Evolutionary conservation across 2,329 filamentous ascomycete genomes (phyloP).

Genomic region (Periglandula ipomoeae): DNA sequence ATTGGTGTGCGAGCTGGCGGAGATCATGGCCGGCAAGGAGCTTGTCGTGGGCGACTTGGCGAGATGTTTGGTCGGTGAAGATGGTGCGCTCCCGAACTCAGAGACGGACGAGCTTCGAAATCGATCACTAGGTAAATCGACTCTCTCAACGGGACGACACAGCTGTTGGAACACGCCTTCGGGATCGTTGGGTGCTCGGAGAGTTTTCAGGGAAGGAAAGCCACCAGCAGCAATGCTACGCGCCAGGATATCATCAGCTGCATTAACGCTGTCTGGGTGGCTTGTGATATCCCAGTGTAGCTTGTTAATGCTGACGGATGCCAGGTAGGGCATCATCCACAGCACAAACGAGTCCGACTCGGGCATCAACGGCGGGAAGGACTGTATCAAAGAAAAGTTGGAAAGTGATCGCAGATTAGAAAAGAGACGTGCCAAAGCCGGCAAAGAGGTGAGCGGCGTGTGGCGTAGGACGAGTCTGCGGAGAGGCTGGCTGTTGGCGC

Average conservation of each 20-base stretch:
- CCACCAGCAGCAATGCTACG: constrained; percentile 50
- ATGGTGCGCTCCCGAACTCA: constrained; percentile 14
- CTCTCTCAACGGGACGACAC: constrained; percentile 51
- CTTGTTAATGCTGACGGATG: constrained; percentile 40
- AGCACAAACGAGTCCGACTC: constrained; percentile 42
- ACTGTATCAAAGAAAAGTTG: constrained; percentile 46
- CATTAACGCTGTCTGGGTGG: constrained; percentile 31
- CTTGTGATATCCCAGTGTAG: constrained; percentile 59
- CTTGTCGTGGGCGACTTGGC: constrained; percentile 27
- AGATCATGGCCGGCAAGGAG: constrained; percentile 14
- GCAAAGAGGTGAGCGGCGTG: constrained; percentile 45
- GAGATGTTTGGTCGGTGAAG: constrained; percentile 19
- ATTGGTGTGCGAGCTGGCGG: constrained; percentile 29
- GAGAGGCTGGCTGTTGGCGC: constrained; percentile 35
- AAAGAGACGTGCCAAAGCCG: constrained; percentile 49
- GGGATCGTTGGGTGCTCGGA: constrained; percentile 60
- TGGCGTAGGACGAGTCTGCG: constrained; percentile 45
- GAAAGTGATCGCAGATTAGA: constrained; percentile 42
- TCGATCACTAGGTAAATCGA: constrained; percentile 42
- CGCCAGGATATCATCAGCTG: constrained; percentile 54
- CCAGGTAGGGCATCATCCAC: constrained; percentile 56
- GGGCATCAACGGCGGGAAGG: constrained; percentile 44
- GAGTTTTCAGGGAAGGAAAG: constrained; percentile 50
- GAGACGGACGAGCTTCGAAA: constrained; percentile 22
- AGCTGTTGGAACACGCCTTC: constrained; percentile 60